These are phyloP conservation scores for Haematococcus lacustris DNA, from an alignment of 139 green algal genomes.

Conservation along the genomic window DNA sequence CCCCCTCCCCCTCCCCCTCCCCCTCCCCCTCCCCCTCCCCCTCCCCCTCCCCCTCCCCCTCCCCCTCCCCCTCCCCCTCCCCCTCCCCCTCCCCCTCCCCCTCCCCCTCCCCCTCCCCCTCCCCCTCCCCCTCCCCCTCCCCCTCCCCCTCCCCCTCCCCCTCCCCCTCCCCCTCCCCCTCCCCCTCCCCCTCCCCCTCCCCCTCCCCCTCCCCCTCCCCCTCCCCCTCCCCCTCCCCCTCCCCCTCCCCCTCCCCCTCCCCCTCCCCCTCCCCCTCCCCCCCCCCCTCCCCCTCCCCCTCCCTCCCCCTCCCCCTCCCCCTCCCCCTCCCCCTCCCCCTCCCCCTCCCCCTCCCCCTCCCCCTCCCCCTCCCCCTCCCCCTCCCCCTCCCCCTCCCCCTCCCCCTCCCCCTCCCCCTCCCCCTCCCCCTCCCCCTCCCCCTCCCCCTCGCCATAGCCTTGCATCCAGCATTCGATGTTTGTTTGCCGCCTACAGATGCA, in stretches of 20 bases:
- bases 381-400: background rate
- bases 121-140: background rate
- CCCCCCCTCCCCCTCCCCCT: background rate
- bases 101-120: background rate
- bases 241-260: no score
- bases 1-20: background rate
- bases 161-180: background rate
- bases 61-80: background rate
- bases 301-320: no score
- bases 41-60: background rate
- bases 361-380: background rate
- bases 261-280: no score
- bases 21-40: background rate
- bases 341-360: background rate
- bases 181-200: background rate
- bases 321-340: background rate
- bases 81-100: background rate
- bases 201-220: no score
- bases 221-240: background rate
- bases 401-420: background rate
- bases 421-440: background rate
- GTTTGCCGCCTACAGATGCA: slow-evolving; percentile 74
- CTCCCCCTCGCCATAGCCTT: background rate
- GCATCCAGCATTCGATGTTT: no score
- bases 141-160: no score